These are phyloP conservation scores for Agroathelia rolfsii DNA, from an alignment of 1,284 basidiomycete species.

Conservation along the genomic window DNA sequence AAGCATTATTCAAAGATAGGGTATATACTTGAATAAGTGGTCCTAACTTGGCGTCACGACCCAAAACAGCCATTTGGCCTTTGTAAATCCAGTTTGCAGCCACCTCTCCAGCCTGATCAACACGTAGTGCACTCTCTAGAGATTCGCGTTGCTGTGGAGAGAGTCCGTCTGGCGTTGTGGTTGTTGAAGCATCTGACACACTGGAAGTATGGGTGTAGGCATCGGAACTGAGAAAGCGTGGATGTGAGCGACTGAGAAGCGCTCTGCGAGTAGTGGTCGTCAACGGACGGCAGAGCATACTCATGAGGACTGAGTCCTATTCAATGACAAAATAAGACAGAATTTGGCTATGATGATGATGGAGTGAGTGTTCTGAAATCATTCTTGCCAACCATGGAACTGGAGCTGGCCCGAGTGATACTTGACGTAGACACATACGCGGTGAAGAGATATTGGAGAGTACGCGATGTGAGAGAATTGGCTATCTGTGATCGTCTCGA, in stretches of 20 bases:
- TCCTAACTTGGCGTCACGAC: slow-evolving; percentile 50
- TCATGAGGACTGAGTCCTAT: too few relatives aligned
- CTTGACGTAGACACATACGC: too few relatives aligned
- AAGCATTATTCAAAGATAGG: too few relatives aligned
- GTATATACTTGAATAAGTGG: slow-evolving; percentile 72
- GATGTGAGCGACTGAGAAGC: not conserved
- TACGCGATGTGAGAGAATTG: too few relatives aligned
- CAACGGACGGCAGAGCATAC: slow-evolving; percentile 11
- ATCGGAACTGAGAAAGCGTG: slow-evolving; percentile 19
- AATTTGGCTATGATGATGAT: too few relatives aligned
- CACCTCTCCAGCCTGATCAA: slow-evolving; percentile 89
- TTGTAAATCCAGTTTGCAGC: slow-evolving; percentile 91
- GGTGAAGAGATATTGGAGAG: too few relatives aligned
- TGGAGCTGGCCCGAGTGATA: too few relatives aligned
- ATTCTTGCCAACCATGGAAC: too few relatives aligned
- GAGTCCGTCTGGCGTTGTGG: slow-evolving; percentile 39
- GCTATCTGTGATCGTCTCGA: too few relatives aligned
- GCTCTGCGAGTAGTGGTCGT: slow-evolving; percentile 10
- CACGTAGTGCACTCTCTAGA: slow-evolving; percentile 62
- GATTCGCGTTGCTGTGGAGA: slow-evolving; percentile 35
- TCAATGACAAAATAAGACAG: too few relatives aligned
- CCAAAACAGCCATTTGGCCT: slow-evolving; percentile 70
- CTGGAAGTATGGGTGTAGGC: slow-evolving; percentile 27
- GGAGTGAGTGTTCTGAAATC: too few relatives aligned
- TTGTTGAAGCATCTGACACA: slow-evolving; percentile 26